Evolutionary conservation across 805 yeast species (phyloP), one percentile per base, ranked within the genome.

Genomic region (Saccharomyces kudriavzevii): DNA sequence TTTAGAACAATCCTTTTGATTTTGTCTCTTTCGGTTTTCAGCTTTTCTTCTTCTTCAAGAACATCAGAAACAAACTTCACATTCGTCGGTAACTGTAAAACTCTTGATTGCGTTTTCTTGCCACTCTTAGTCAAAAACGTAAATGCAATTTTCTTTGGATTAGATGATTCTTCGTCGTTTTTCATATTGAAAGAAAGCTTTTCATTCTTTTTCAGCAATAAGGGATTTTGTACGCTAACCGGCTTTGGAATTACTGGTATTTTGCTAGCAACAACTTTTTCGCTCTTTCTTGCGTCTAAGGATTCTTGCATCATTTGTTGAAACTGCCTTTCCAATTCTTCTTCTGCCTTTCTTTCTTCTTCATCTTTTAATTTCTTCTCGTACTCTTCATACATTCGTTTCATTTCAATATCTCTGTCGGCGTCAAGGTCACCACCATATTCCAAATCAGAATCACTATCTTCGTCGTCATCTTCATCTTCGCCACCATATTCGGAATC

Each of bases 71-170:
- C 85, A 63, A 86, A 77, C 52, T 73, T 77, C 26, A 77, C 77
- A 55, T 80, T 73, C 0, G 75, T 68, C 0, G 90, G 89, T 35
- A 87, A 67, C 4, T 64, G 67, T 26, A 85, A 63, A 31, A 70
- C 74, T 49, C 76, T 75, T 1, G 79, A 69, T 43, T 70, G 67
- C 2, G 74, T 67, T 56, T 71, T 76, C 60, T 77, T 77, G 22
- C 84, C 86, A 27, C 74, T 68, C 58, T 76, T 81, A 8, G 85
- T 78, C 51, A 85, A 65, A 52, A 85, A 74, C 3, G 80, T 77
- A 64, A 84, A 84, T 13, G 78, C 65, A 28, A 77, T 69, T 52
- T 62, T 67, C 31, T 62, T 58, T 20, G 60, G 55, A 40, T 30
- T 48, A n/a, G 48, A 45, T n/a, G 4, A 35, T 17, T 35, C 11